Conservation (phyloP, 495 filamentous ascomycete genomes). For the Penicillium canariense region DNA sequence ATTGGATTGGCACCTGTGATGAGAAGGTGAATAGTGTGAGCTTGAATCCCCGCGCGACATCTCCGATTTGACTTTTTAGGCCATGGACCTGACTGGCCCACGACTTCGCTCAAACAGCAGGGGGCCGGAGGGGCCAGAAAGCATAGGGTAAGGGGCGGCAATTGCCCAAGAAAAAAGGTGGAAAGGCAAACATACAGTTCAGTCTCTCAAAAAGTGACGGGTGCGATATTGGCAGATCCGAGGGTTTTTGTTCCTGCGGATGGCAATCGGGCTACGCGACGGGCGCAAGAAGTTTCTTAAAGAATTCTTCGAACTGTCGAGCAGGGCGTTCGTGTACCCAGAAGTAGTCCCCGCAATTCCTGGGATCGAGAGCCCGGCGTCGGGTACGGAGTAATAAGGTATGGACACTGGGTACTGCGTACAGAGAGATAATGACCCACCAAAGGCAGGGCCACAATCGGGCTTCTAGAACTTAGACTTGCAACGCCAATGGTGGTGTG, state of each 20-base stretch:
- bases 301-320: constrained; percentile 9
- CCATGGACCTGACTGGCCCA: constrained; percentile 14
- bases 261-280: constrained; percentile 9
- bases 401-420: neutral
- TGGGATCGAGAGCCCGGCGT: constrained; percentile 7
- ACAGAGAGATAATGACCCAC: constrained; percentile 7
- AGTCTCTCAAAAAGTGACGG: neutral
- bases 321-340: constrained; percentile 14
- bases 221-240: constrained; percentile 8
- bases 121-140: constrained; percentile 17
- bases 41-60: constrained; percentile 23
- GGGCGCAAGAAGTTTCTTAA: constrained; percentile 17
- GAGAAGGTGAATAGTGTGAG: constrained; percentile 24
- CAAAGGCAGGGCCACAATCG: neutral
- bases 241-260: constrained; percentile 14
- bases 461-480: constrained; percentile 20
- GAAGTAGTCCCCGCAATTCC: constrained; percentile 21
- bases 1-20: constrained; percentile 15
- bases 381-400: neutral
- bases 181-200: constrained; percentile 20
- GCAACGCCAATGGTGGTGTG: constrained; percentile 6
- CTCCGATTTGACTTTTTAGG: constrained; percentile 16
- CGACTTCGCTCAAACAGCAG: constrained; percentile 14
- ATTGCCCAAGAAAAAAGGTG: constrained; percentile 8
- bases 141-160: constrained; percentile 10